Conservation (phyloP, 495 filamentous ascomycete species). For the Staphylotrichum longicolle region DNA sequence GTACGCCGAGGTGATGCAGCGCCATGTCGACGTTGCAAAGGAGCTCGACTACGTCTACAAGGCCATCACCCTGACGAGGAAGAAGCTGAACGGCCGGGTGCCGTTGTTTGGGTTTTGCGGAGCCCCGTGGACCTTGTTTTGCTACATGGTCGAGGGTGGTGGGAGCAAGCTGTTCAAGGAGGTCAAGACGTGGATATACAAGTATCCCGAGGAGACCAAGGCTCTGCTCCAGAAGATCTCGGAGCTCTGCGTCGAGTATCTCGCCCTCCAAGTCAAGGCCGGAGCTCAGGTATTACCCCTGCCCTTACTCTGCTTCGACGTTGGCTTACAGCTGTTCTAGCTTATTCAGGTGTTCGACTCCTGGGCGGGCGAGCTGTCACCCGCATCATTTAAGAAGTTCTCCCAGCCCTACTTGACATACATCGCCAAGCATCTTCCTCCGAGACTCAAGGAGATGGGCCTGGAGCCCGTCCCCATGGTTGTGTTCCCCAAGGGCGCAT, state of each 20-base stretch:
- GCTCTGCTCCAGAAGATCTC: slow-evolving; percentile 84
- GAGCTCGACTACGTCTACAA: slow-evolving; percentile 93
- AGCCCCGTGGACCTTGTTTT: slow-evolving; percentile 92
- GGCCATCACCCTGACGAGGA: slow-evolving; percentile 85
- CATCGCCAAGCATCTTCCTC: slow-evolving; percentile 76
- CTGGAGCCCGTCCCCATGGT: slow-evolving; percentile 89
- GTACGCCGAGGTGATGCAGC: slow-evolving; percentile 71
- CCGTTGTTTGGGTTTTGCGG: slow-evolving; percentile 97
- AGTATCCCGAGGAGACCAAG: slow-evolving; percentile 76
- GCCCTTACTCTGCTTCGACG: not conserved
- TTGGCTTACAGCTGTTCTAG: slow-evolving; percentile 39
- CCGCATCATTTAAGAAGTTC: slow-evolving; percentile 75
- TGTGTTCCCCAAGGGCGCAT: slow-evolving; percentile 99
- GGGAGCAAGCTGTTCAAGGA: slow-evolving; percentile 90
- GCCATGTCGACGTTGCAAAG: slow-evolving; percentile 75
- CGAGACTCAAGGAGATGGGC: slow-evolving; percentile 65
- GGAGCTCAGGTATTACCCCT: slow-evolving; percentile 65
- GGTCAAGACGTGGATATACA: slow-evolving; percentile 93
- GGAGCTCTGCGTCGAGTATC: slow-evolving; percentile 87
- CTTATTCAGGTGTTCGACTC: slow-evolving; percentile 98
- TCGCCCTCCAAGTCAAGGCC: slow-evolving; percentile 86
- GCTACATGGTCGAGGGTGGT: slow-evolving; percentile 98
- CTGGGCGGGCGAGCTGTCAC: slow-evolving; percentile 92
- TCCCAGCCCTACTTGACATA: slow-evolving; percentile 81
- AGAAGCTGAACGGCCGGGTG: slow-evolving; percentile 83